Conservation (phyloP, 495 filamentous ascomycete species). For the Penicillium mononematosum region DNA sequence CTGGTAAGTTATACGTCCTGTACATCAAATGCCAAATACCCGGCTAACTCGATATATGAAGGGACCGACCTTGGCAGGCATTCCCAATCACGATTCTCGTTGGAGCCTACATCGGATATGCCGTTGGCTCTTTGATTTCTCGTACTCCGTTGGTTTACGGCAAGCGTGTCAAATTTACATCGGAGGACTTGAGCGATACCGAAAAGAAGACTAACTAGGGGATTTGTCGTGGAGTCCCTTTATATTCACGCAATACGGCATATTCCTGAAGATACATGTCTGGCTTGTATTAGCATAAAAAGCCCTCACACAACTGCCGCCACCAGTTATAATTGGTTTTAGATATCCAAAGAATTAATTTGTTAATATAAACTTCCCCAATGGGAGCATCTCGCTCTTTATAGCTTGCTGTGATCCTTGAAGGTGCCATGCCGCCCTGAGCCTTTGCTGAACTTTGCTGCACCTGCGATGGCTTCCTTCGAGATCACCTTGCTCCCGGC, state of each 20-base stretch:
- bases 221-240: background rate
- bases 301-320: background rate
- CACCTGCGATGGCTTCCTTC: conserved; percentile 42
- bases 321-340: conserved; percentile 1
- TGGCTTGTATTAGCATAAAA: conserved; percentile 4
- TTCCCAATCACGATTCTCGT: conserved; percentile 89
- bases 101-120: conserved; percentile 68
- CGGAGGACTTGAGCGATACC: conserved; percentile 22
- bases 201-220: conserved; percentile 35
- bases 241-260: background rate
- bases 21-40: background rate
- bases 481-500: conserved; percentile 38
- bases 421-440: conserved; percentile 46
- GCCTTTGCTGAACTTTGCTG: conserved; percentile 41
- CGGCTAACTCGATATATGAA: conserved; percentile 26
- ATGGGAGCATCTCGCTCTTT: background rate
- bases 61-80: conserved; percentile 93
- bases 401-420: conserved; percentile 23
- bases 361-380: conserved; percentile 13
- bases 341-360: background rate
- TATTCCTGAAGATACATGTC: background rate
- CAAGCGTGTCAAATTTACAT: conserved; percentile 59
- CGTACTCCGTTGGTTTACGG: conserved; percentile 57
- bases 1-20: conserved; percentile 58
- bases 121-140: conserved; percentile 59